A percentile compares a stretch with the other conserved stretches of the same genome.
Conservation (phyloP, 2,329 filamentous ascomycete species). For the Furcasterigmium sp. region DNA sequence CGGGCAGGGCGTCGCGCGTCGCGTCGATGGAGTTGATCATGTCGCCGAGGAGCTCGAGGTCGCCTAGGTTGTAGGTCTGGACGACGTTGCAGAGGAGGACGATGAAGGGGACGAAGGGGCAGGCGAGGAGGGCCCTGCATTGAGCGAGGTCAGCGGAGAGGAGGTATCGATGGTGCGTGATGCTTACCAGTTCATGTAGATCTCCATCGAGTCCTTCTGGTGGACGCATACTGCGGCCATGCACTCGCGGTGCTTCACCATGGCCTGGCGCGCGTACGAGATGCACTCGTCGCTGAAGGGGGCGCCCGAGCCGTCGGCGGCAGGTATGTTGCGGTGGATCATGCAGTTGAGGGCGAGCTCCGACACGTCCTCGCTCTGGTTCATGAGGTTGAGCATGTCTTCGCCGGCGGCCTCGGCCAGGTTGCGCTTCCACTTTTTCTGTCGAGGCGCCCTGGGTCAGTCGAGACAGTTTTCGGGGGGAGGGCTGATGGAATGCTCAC, state of each 20-base stretch:
- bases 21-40: constrained; percentile 8
- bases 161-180: too few species aligned
- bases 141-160: background rate
- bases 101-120: constrained; percentile 19
- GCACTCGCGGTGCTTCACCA: constrained; percentile 13
- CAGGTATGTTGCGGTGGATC: constrained; percentile 17
- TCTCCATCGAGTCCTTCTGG: constrained; percentile 4
- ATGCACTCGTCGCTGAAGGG: constrained; percentile 18
- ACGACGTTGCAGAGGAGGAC: constrained; percentile 19
- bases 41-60: constrained; percentile 25
- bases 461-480: too few species aligned
- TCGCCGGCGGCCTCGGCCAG: constrained; percentile 6
- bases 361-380: constrained; percentile 12
- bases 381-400: constrained; percentile 9
- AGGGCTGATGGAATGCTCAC: too few species aligned
- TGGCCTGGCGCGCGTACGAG: constrained; percentile 12
- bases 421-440: too few species aligned
- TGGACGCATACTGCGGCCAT: constrained; percentile 6
- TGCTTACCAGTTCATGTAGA: constrained; percentile 11
- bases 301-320: constrained; percentile 8
- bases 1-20: background rate
- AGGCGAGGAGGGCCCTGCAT: constrained; percentile 12
- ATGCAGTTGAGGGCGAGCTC: constrained; percentile 17
- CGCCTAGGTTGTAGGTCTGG: constrained; percentile 31
- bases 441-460: too few species aligned